phyloP scores from a whole-genome alignment of 345 rosid species.

The Geranium rotundifolium region DNA sequence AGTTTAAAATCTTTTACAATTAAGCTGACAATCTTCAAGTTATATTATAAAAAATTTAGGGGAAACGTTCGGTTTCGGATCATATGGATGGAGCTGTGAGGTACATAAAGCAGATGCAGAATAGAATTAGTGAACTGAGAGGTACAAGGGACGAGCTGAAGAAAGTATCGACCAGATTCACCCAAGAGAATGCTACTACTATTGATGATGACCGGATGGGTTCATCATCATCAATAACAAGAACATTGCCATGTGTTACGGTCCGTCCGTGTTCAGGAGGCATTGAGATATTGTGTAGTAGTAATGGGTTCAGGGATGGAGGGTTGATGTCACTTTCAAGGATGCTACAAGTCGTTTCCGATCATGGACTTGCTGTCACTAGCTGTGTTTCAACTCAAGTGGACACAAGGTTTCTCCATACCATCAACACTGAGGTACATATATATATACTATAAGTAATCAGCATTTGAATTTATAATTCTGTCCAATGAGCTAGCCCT shows the following conservation, averaged over 20 bases:
- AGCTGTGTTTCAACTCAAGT: conserved; percentile 41
- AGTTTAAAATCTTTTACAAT: neutral
- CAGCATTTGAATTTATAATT: neutral
- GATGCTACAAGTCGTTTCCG: conserved; percentile 29
- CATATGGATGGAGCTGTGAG: conserved; percentile 59
- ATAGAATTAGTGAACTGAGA: conserved; percentile 31
- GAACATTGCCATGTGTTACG: conserved; percentile 11
- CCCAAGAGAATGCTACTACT: conserved; percentile 6
- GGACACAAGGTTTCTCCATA: conserved; percentile 31
- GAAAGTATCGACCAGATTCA: conserved; percentile 7
- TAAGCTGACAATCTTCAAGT: too few relatives aligned
- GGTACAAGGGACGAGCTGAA: conserved; percentile 33
- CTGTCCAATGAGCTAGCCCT: neutral
- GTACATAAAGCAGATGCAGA: conserved; percentile 40
- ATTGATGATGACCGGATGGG: neutral
- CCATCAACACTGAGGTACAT: conserved; percentile 47
- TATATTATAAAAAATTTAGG: conserved; percentile 24
- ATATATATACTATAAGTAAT: too few relatives aligned
- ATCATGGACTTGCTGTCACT: conserved; percentile 41
- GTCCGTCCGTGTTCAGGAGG: neutral
- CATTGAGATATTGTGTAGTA: neutral
- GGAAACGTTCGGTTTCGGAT: conserved; percentile 76
- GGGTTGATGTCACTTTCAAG: conserved; percentile 25
- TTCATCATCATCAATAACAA: conserved; percentile 3
- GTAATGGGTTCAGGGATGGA: neutral